Percentiles rank a stretch among this genome's conserved stretches.
Conservation (phyloP, 192 early-diverging fungal species). For the Pilaira anomala region DNA sequence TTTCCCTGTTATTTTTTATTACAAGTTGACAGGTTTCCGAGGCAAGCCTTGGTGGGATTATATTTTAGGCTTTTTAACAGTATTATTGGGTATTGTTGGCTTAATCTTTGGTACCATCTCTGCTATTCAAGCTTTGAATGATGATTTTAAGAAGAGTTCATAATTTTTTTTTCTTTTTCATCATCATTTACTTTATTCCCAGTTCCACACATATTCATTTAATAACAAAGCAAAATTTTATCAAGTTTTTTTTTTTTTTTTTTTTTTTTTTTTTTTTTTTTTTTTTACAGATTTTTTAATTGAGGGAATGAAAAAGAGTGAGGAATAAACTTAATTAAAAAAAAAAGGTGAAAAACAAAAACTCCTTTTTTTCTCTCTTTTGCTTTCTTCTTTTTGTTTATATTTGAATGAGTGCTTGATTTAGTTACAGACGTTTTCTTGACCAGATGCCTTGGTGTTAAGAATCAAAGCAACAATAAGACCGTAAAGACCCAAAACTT, state of each 20-base stretch:
- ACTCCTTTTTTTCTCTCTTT: neutral
- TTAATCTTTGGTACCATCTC: conserved; percentile 32
- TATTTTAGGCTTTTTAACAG: conserved; percentile 6
- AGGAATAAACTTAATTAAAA: no score
- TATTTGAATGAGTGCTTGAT: neutral
- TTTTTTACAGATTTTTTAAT: neutral
- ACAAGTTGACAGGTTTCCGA: conserved; percentile 60
- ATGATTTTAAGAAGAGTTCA: conserved; percentile 13
- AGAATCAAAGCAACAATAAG: conserved; percentile 97
- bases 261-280: conserved; percentile 2
- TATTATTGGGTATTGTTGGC: conserved; percentile 29
- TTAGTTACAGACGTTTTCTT: conserved; percentile 2
- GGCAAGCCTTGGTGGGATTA: conserved; percentile 22
- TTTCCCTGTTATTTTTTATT: conserved; percentile 70
- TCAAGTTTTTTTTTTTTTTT: neutral
- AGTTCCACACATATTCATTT: neutral
- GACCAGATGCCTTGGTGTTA: conserved; percentile 79
- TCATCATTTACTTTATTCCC: neutral
- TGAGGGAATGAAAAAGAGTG: no score
- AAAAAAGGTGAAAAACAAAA: no score
- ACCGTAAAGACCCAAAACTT: conserved; percentile 96
- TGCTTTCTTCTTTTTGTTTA: neutral
- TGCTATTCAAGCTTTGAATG: conserved; percentile 18
- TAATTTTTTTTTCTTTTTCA: neutral
- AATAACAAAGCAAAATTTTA: neutral